Evolutionary conservation across 1,284 basidiomycete genomes (phyloP), one percentile per base, ranked within the genome.

Genomic region (Pseudozyma pruni): DNA sequence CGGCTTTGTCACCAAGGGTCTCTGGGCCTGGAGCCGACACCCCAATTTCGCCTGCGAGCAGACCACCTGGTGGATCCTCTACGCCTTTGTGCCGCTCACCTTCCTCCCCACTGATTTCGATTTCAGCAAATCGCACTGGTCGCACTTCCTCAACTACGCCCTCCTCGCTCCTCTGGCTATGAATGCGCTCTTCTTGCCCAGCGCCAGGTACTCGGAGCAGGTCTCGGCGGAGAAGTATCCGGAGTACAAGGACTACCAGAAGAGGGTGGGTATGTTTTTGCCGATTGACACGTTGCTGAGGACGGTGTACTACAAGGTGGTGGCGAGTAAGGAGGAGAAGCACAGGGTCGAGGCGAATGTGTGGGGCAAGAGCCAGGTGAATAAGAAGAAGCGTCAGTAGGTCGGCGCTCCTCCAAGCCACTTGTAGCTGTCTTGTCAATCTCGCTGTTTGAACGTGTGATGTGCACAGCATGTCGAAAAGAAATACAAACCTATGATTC

Each of bases 21-120:
- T 97, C 10, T 97, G 91, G 91, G 87, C 88, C 1, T 93, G 89
- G 85, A 89, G 88, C 3, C 86, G 94, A 16, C 94, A 98, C 82
- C 93, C 94, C 17, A 96, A 96, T 82, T 94, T 93, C 83, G 85
- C 90, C 0, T 93, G 90, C 80, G 93, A 96, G 81, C 93, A 94
- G 83, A 83, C 85, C 8, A 93, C 94, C 84, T 95, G 77, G 77
- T 78, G 93, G 93, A 89, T 93, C 67, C 62, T 77, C 11, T 84
- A 84, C 63, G 82, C 79, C 11, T 59, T 82, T 45, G 82, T 83
- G 40, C 71, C 75, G 9, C 53, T 78, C 27, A 75, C 75, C 40
- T 75, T 72, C 40, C 48, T 53, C 19, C 91, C 90, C 85, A 87
- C 80, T 85, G 90, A 80, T 19, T 62, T 79, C 11, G 56, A 69